Evolutionary conservation across 768 basidiomycete species (phyloP).

Genomic region (Naganishia onofrii): DNA sequence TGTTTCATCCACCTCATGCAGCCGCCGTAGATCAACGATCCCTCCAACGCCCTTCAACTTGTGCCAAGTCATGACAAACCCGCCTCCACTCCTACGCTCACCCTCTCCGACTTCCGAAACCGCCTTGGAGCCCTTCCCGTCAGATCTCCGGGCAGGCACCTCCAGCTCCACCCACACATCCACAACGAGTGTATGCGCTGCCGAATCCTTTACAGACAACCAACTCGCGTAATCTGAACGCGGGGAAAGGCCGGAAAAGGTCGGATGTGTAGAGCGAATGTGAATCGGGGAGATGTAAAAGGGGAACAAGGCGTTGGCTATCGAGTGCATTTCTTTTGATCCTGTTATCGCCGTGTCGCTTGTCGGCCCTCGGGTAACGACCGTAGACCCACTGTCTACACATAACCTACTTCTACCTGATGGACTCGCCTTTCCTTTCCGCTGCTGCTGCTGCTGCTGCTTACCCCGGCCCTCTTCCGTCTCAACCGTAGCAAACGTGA

Average conservation of each 20-base stretch:
- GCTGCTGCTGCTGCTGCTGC: neutral
- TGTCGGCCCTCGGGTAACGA: too few relatives aligned
- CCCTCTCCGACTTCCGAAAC: too few relatives aligned
- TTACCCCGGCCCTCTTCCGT: neutral
- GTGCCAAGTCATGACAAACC: constrained; percentile 31
- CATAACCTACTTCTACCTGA: neutral
- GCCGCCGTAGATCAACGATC: constrained; percentile 31
- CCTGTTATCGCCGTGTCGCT: too few relatives aligned
- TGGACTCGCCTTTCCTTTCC: neutral
- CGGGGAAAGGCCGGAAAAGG: constrained; percentile 63
- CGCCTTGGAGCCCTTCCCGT: too few relatives aligned
- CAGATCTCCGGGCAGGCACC: neutral
- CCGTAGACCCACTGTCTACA: neutral
- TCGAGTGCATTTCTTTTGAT: neutral
- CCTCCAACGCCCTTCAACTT: constrained; percentile 34
- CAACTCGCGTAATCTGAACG: constrained; percentile 60
- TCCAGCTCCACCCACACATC: constrained; percentile 45
- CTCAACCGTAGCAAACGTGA: constrained; percentile 20
- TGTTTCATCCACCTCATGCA: constrained; percentile 31
- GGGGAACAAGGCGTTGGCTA: constrained; percentile 51
- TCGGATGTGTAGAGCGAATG: constrained; percentile 77
- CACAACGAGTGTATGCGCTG: constrained; percentile 61
- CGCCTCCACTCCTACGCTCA: neutral
- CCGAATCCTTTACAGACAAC: constrained; percentile 56
- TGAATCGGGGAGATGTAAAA: constrained; percentile 78